These are phyloP conservation scores for Gossypium ekmanianum DNA, from an alignment of 345 rosid genomes.

Conservation along the genomic window DNA sequence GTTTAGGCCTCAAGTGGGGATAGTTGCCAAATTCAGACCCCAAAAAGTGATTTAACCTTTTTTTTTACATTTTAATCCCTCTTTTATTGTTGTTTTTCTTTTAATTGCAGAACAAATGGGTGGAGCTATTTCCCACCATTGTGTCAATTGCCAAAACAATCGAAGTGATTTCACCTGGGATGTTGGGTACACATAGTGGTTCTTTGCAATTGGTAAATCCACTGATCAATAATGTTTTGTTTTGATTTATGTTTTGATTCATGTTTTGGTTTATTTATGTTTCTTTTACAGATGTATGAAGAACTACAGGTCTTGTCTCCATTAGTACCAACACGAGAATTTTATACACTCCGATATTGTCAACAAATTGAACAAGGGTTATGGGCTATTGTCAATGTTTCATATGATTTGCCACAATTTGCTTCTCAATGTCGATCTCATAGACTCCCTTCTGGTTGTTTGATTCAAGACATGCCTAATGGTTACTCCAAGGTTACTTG, in stretches of 20 bases:
- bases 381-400: conserved; percentile 86
- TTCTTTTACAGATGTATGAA: conserved; percentile 59
- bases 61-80: background rate
- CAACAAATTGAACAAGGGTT: conserved; percentile 88
- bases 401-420: conserved; percentile 73
- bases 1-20: too few relatives aligned
- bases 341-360: conserved; percentile 71
- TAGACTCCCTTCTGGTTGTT: conserved; percentile 90
- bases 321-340: conserved; percentile 68
- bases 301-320: conserved; percentile 95
- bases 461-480: conserved; percentile 94
- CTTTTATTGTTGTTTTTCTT: background rate
- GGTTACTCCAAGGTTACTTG: conserved; percentile 96
- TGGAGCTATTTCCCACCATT: conserved; percentile 73
- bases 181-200: conserved; percentile 59
- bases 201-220: conserved; percentile 72
- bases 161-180: conserved; percentile 64
- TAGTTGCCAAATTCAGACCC: too few relatives aligned
- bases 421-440: conserved; percentile 51
- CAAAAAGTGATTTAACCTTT: too few relatives aligned
- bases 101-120: conserved; percentile 63
- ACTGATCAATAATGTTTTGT: background rate
- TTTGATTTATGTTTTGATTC: background rate
- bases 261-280: background rate
- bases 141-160: conserved; percentile 71